Base-by-base conservation (phyloP, 176 grass and related monocot species). In the Carex parvula region DNA sequence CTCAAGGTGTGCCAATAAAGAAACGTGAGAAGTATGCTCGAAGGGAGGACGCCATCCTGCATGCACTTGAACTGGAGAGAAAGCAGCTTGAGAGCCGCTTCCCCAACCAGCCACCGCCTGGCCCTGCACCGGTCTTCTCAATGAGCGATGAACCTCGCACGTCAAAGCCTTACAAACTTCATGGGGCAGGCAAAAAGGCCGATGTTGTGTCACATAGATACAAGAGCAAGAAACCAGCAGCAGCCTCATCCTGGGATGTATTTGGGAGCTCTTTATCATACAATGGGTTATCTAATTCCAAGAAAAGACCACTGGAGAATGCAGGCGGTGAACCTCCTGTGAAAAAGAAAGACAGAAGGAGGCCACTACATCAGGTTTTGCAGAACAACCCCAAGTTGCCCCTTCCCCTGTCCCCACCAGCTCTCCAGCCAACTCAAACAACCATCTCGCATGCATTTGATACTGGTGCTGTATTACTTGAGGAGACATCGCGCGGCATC, bases 21-120 rank as follows among this genome's bases (percentile, higher is more conserved):
- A 99, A 95, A 92, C 88, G 96, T 81, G 96, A 99, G 87, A 99
- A 99, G 85, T 99, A 99, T 87, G 96, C 96, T 85, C 88, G 96
- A 5, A 88, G 96, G 85, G 96, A 99, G 65, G 96, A 99, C 87
- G 96, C 96, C 84, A 95, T 99, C 84, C 89, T 99, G 85, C 96
- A 95, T 77, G 96, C 96, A 70, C 91, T 99, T 85, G 91, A 99
- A 87, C 85, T 99, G 65, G 96, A 99, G 83, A 93, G 85, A 84
- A 98, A 95, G 68, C 89, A 90, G 71, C 79, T 92, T 84, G 87
- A 91, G 83, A 87, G 84, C 79, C 82, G 85, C 67, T 85, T 71
- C 81, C 86, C 88, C 50, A 87, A 29, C 58, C 79, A 79, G 67
- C 88, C 70, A 87, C 82, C 85, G 79, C 85, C 39, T 29, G 84